A percentile compares a stretch with the other conserved stretches of the same genome.
These are phyloP conservation scores for Mortierella antarctica DNA, from an alignment of 192 early-diverging fungal genomes.

Conservation along the genomic window DNA sequence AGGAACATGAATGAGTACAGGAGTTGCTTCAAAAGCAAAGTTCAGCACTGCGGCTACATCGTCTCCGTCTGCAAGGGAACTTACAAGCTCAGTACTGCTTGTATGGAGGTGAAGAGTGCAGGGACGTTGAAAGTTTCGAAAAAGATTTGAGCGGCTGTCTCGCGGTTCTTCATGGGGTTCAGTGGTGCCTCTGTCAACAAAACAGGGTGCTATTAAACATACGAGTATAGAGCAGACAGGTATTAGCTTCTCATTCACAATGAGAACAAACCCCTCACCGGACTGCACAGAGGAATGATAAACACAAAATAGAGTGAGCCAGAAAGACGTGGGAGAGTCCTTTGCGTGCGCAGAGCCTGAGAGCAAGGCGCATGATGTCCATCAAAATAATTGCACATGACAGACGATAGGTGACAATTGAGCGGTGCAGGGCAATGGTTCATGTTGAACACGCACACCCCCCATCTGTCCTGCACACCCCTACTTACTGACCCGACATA, in stretches of 20 bases:
- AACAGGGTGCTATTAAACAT: constrained; percentile 85
- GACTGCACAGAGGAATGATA: too few species aligned
- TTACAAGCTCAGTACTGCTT: constrained; percentile 95
- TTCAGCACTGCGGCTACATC: not conserved
- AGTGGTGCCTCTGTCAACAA: constrained; percentile 96
- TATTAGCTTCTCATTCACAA: not conserved
- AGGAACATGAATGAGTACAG: not conserved
- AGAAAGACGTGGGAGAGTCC: constrained; percentile 1
- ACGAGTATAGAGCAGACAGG: not conserved
- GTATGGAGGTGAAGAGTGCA: constrained; percentile 95
- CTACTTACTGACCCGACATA: too few species aligned
- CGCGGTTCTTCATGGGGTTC: constrained; percentile 93
- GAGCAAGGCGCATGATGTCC: constrained; percentile 37
- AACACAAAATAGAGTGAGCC: constrained; percentile 3
- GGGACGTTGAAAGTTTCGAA: constrained; percentile 99
- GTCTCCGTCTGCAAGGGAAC: constrained; percentile 19
- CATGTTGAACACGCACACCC: too few species aligned
- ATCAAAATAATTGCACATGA: constrained; percentile 40
- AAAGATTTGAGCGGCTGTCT: constrained; percentile 94
- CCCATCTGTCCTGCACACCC: too few species aligned
- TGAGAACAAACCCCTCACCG: too few species aligned
- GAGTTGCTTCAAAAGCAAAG: not conserved
- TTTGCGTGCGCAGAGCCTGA: constrained; percentile 5
- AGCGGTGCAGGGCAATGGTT: not conserved
- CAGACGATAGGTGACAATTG: not conserved